Evolutionary conservation across 2,329 filamentous ascomycete genomes (phyloP).

Genomic region (Penicillium sp.): DNA sequence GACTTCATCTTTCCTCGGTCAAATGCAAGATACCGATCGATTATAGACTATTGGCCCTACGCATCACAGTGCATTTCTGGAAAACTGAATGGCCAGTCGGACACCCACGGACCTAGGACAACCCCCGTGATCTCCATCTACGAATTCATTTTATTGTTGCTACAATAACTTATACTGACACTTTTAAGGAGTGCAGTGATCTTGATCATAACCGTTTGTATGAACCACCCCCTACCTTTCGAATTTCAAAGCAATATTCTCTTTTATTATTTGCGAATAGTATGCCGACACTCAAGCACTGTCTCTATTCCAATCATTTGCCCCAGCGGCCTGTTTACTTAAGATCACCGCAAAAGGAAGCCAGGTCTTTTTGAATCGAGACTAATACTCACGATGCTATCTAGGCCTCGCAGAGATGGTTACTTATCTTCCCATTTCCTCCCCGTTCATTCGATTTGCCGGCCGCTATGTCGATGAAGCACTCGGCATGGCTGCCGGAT

Average conservation of each 20-base stretch:
- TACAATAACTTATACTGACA: slow-evolving; percentile 32
- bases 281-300: too few relatives aligned
- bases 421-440: slow-evolving; percentile 49
- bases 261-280: too few relatives aligned
- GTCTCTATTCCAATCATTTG: background rate
- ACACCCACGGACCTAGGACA: background rate
- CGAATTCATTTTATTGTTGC: slow-evolving; percentile 2
- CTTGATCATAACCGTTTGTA: slow-evolving; percentile 47
- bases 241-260: background rate
- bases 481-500: slow-evolving; percentile 48
- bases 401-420: slow-evolving; percentile 52
- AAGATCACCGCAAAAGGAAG: too few relatives aligned
- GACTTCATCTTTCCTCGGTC: background rate
- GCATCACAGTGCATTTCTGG: background rate
- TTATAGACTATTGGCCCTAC: background rate
- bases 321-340: background rate
- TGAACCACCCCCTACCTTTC: slow-evolving; percentile 20
- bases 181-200: slow-evolving; percentile 46
- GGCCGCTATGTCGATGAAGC: slow-evolving; percentile 51
- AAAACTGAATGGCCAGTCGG: slow-evolving; percentile 4
- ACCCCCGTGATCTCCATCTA: background rate
- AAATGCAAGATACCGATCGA: background rate
- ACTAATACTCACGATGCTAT: slow-evolving; percentile 18
- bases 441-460: slow-evolving; percentile 48
- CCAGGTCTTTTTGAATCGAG: background rate